A percentile compares a stretch with the other conserved stretches of the same genome.
Conservation (phyloP, 306 rosid genomes). For the Gynostemma pentaphyllum region DNA sequence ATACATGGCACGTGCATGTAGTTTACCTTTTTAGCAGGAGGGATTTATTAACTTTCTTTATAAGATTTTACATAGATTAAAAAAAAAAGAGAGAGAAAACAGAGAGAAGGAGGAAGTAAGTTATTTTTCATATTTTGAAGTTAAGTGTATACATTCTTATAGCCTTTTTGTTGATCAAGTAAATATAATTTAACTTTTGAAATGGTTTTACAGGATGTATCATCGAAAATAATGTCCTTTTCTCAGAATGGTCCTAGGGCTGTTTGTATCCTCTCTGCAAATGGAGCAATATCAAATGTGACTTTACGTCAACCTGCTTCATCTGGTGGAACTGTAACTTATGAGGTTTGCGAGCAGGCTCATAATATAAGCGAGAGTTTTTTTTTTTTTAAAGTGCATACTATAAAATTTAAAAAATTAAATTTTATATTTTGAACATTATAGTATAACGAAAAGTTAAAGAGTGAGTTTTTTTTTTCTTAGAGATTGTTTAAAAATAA, state of each 20-base stretch:
- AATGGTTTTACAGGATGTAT: slow-evolving; percentile 42
- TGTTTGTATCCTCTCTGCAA: slow-evolving; percentile 53
- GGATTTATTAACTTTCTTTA: not conserved
- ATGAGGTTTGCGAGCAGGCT: slow-evolving; percentile 67
- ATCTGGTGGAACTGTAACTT: slow-evolving; percentile 70
- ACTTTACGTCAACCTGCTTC: slow-evolving; percentile 55
- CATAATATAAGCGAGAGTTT: too few relatives aligned
- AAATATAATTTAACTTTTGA: not conserved
- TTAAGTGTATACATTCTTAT: not conserved
- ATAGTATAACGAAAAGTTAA: too few relatives aligned
- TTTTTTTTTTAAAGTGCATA: too few relatives aligned
- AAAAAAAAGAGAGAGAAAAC: not conserved
- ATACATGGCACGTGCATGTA: not conserved
- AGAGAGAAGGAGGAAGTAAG: not conserved
- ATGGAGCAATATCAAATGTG: slow-evolving; percentile 63
- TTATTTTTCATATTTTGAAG: not conserved
- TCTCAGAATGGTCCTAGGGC: slow-evolving; percentile 48
- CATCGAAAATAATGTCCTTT: slow-evolving; percentile 43
- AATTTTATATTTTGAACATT: too few relatives aligned
- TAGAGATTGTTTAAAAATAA: too few relatives aligned
- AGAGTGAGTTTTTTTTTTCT: too few relatives aligned
- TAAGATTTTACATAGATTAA: not conserved
- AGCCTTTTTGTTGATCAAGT: not conserved
- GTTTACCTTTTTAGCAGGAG: not conserved
- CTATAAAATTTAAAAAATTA: too few relatives aligned